Base-by-base conservation (phyloP, 371 early-diverging fungal genomes). In the Lichtheimia ramosa region DNA sequence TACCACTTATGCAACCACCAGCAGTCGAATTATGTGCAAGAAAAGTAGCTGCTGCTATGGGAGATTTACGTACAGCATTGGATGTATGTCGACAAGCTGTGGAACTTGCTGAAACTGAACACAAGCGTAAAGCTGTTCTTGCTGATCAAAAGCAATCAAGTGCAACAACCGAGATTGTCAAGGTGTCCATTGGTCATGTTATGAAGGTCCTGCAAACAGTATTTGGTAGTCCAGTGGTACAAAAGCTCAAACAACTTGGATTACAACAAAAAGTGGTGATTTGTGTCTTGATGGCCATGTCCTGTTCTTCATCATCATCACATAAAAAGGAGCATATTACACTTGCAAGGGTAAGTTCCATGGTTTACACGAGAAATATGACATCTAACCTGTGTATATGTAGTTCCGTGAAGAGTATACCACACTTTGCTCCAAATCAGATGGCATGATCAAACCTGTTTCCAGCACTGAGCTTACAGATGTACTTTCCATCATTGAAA, bases 11-110 rank as follows among this genome's bases (percentile, higher is more conserved):
- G 69, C 90, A 94, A 28, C 76, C 83, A n/a, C 77, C 81, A 13
- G 97, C 97, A 0, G 83, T 98, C 18, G 96, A 97, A 68, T 72
- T 97, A 12, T 93, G 93, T 66, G 93, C 96, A 15, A 83, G 96
- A 48, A 98, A 96, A 69, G 90, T 95, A 2, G 94, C 94, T 1
- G 90, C 92, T 12, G 86, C 87, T 0, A 92, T 93, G 24, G 97
- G 98, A 4, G 98, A 98, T 74, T 57, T 96, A 43, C 76, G 98
- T 56, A 90, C 90, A 54, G 97, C 95, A 0, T 73, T 97, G 28
- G 96, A 96, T 77, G 88, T 96, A 16, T 95, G 94, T 69, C 83
- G 91, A 5, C 89, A 90, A 62, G 92, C 95, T 7, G 83, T 94
- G 51, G 93, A 94, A 71, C 59, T 90, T 46, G 89, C 87, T 4